Evolutionary conservation across 768 basidiomycete genomes (phyloP).

Genomic region (Suillus discolor): DNA sequence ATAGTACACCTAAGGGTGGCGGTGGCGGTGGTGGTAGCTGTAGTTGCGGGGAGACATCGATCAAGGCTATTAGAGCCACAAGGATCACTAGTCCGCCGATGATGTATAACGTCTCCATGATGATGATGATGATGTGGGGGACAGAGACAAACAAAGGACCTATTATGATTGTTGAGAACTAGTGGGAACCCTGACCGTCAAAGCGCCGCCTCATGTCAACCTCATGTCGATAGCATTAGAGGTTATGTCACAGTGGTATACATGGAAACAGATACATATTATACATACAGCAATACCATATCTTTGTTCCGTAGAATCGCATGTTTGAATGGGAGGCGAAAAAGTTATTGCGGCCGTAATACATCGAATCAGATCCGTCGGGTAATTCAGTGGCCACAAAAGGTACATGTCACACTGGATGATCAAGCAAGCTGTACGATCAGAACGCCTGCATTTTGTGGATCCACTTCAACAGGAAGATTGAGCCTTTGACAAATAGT

Average conservation of each 20-base stretch:
- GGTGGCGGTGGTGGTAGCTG: not conserved
- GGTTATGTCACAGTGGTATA: not conserved
- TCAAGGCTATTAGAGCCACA: not conserved
- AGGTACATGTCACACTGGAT: not conserved
- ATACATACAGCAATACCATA: not conserved
- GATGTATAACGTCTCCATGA: not conserved
- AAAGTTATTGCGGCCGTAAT: not conserved
- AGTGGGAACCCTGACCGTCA: not conserved
- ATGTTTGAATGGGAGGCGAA: not conserved
- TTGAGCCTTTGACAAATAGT: constrained; percentile 53
- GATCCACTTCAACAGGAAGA: constrained; percentile 75
- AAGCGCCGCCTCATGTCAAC: not conserved
- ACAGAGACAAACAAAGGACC: not conserved
- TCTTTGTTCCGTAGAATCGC: not conserved
- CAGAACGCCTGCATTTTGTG: constrained; percentile 81
- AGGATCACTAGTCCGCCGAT: not conserved
- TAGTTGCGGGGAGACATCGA: not conserved
- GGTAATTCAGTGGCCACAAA: not conserved
- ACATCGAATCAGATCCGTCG: not conserved
- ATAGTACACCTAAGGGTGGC: not conserved
- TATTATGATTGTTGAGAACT: not conserved
- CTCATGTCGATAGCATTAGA: not conserved
- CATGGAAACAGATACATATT: not conserved
- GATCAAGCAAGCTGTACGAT: constrained; percentile 54
- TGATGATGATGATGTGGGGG: not conserved